Evolutionary conservation across 1,139 yeast genomes (phyloP).

Genomic region (Candida labiduridarum): DNA sequence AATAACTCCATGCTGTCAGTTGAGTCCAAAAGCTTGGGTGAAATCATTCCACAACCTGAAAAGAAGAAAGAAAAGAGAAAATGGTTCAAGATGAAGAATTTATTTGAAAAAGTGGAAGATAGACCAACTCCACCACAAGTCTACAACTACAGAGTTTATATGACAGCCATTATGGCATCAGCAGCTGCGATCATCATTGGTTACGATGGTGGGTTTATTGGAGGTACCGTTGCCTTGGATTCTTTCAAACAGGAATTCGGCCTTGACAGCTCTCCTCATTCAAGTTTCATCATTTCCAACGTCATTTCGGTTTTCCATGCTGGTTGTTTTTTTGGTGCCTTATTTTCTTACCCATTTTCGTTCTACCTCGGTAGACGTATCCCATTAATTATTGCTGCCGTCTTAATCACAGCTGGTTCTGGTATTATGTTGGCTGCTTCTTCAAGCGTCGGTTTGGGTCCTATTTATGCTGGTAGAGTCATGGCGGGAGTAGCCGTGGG

Average conservation of each 20-base stretch:
- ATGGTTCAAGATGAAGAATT: conserved; percentile 23
- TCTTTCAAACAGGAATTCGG: conserved; percentile 40
- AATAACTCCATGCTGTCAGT: conserved; percentile 1
- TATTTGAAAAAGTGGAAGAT: conserved; percentile 39
- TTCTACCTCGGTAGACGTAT: conserved; percentile 39
- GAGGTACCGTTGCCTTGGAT: conserved; percentile 44
- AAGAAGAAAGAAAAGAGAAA: conserved; percentile 3
- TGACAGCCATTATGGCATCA: conserved; percentile 43
- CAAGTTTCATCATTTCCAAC: conserved; percentile 32
- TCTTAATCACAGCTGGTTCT: conserved; percentile 39
- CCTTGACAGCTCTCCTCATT: conserved; percentile 27
- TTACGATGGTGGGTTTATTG: conserved; percentile 48
- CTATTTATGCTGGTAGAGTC: conserved; percentile 46
- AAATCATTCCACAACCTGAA: not conserved
- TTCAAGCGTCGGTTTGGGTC: conserved; percentile 33
- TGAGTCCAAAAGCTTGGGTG: not conserved
- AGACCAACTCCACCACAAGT: conserved; percentile 43
- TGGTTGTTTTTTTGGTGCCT: conserved; percentile 48
- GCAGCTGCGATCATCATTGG: conserved; percentile 43
- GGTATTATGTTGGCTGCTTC: conserved; percentile 44
- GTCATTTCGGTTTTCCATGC: conserved; percentile 47
- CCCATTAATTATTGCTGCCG: conserved; percentile 37
- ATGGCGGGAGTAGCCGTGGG: conserved; percentile 46
- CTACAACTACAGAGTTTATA: conserved; percentile 38
- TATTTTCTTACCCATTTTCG: conserved; percentile 41